These are phyloP conservation scores for Isabelozyma gotoi DNA, from an alignment of 805 yeast genomes.

Conservation along the genomic window DNA sequence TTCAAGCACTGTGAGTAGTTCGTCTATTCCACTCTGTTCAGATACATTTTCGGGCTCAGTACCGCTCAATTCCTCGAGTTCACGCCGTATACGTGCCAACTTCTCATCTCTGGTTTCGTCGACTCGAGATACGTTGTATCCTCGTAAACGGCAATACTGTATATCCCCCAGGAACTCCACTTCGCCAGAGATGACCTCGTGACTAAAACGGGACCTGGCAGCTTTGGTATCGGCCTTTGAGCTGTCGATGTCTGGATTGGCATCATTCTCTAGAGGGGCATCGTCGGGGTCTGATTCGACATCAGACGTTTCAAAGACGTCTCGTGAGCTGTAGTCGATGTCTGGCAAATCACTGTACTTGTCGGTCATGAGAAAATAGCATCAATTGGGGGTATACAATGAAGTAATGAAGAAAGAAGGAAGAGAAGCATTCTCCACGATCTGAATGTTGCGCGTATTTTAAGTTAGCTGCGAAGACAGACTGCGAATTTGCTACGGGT, in stretches of 20 bases:
- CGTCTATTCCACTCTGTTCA: constrained; percentile 2
- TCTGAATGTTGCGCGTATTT: too few species aligned
- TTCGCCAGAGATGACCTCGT: constrained; percentile 18
- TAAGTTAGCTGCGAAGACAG: too few species aligned
- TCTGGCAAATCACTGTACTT: constrained; percentile 14
- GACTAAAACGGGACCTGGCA: constrained; percentile 23
- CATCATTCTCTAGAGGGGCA: constrained; percentile 6
- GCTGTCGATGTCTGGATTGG: constrained; percentile 14
- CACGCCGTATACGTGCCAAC: constrained; percentile 36
- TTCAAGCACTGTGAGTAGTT: constrained; percentile 7
- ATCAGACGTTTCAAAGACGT: constrained; percentile 49
- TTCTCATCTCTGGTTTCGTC: constrained; percentile 40
- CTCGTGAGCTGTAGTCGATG: constrained; percentile 24
- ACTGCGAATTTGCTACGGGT: too few species aligned
- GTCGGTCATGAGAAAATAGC: constrained; percentile 5
- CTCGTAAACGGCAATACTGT: constrained; percentile 10
- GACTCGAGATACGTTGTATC: constrained; percentile 19
- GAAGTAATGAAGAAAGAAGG: too few species aligned
- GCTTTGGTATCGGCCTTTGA: constrained; percentile 9
- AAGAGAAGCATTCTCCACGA: too few species aligned
- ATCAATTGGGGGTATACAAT: neutral
- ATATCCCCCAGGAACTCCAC: constrained; percentile 40
- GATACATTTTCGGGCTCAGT: neutral
- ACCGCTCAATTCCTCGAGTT: constrained; percentile 28
- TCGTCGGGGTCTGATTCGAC: constrained; percentile 29